Conservation (phyloP, 352 stramenopile species). For the Phytopythium delawarense region DNA sequence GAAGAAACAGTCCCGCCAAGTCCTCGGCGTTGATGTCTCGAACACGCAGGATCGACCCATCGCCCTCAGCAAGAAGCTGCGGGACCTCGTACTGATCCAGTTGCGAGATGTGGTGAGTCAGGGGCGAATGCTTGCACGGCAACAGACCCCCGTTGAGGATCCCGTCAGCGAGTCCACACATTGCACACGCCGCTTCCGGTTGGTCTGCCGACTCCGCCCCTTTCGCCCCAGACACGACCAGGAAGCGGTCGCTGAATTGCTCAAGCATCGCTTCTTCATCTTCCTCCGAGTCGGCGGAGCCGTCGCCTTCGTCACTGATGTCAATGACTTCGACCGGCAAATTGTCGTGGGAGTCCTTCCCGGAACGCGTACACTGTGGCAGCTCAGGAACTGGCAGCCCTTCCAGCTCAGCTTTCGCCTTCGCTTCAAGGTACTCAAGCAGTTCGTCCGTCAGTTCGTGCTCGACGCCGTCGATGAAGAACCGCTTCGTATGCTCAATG, state of each 20-base stretch:
- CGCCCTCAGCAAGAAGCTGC: slow-evolving; percentile 25
- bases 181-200: slow-evolving; percentile 24
- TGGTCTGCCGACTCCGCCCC: not conserved
- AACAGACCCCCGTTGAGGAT: slow-evolving; percentile 58
- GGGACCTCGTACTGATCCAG: slow-evolving; percentile 54
- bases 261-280: slow-evolving; percentile 52
- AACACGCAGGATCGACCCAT: slow-evolving; percentile 19
- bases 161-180: slow-evolving; percentile 60
- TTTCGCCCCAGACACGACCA: slow-evolving; percentile 7
- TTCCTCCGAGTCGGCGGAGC: slow-evolving; percentile 27
- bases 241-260: slow-evolving; percentile 51
- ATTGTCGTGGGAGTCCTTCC: not conserved
- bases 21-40: slow-evolving; percentile 19
- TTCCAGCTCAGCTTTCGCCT: slow-evolving; percentile 59
- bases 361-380: slow-evolving; percentile 25
- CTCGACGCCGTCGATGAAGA: slow-evolving; percentile 71
- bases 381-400: slow-evolving; percentile 37
- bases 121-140: slow-evolving; percentile 44
- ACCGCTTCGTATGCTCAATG: slow-evolving; percentile 56
- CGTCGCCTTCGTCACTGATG: slow-evolving; percentile 25
- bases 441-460: slow-evolving; percentile 70
- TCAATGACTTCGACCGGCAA: not conserved
- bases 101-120: slow-evolving; percentile 32
- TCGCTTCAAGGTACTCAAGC: slow-evolving; percentile 60
- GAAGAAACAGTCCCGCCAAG: slow-evolving; percentile 18